Evolutionary conservation across 768 basidiomycete species (phyloP), one percentile per base, ranked within the genome.

Genomic region (Sistotremastrum niveocremeum): DNA sequence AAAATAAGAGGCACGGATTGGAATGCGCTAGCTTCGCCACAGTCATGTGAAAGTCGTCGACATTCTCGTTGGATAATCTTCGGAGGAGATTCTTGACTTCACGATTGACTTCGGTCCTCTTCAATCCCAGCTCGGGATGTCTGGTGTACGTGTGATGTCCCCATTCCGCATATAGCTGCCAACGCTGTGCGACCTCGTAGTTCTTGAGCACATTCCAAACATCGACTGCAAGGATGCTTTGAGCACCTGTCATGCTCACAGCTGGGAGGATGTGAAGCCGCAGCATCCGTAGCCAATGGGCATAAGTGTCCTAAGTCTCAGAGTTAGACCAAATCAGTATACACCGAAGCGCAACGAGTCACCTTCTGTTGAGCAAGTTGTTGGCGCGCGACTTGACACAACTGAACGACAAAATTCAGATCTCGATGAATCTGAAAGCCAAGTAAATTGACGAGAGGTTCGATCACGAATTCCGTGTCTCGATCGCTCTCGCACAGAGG

Each of bases 121-220:
- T 85, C 43, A 90, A 76, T 32, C 74, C 74, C 39, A 94, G 72
- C 58, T 86, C 84, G 12, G 86, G 77, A 63, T 90, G 79, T 10
- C 76, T 77, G 49, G 72, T 72, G 62, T 90, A 88, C 20, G 66
- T 71, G 40, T 65, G 66, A 35, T 76, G 68, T 61, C 83, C 84
- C 95, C 95, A 98, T 66, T 97, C 93, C 37, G 91, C 95, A 56
- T 99, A 99, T 33, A 99, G 68, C 41, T 72, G 74, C 83, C 90
- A 99, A 6, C 95, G 86, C 28, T 74, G 67, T 5, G 80, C 76
- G 45, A 79, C 80, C 46, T 85, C 81, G 58, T 82, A 87, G 51
- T 78, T 75, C 37, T 78, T 71, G 41, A 98, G 74, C 44, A 98
- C 78, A 48, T 80, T 78, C 95, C 95, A 99, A 6, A 97, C 71